phyloP scores from a whole-genome alignment of 2,329 filamentous ascomycete genomes.

The Pseudogymnoascus sp. region DNA sequence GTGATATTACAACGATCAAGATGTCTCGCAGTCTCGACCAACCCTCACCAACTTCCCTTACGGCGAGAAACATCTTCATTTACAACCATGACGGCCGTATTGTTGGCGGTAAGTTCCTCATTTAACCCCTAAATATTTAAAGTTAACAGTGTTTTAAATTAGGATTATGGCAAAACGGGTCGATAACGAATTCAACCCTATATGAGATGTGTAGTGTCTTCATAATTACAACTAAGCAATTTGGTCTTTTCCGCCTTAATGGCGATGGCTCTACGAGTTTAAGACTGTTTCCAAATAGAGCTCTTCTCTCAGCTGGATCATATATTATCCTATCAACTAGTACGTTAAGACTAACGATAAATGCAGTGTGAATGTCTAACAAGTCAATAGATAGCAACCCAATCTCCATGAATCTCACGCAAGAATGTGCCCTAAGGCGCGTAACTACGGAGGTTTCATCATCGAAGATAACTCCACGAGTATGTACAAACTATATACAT shows the following conservation, averaged over 20 bases:
- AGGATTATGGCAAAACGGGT: not conserved
- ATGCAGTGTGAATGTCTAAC: too few relatives aligned
- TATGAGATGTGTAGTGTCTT: not conserved
- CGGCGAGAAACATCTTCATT: not conserved
- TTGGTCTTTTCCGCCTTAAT: not conserved
- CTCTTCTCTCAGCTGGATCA: not conserved
- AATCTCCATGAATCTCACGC: not conserved
- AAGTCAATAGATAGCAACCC: not conserved
- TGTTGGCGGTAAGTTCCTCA: not conserved
- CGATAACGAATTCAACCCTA: not conserved
- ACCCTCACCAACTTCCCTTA: not conserved
- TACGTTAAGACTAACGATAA: too few relatives aligned
- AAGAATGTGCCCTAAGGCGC: not conserved
- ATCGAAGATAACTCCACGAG: not conserved
- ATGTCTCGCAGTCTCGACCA: not conserved
- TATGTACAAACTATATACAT: not conserved
- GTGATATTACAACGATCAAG: too few relatives aligned
- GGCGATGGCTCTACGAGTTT: not conserved
- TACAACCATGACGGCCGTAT: not conserved
- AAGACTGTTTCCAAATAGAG: not conserved
- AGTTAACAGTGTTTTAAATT: not conserved
- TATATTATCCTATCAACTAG: not conserved
- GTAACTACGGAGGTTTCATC: not conserved
- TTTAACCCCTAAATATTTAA: not conserved
- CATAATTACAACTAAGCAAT: not conserved